These are phyloP conservation scores for Benincasa hispida DNA, from an alignment of 306 rosid species.

Conservation along the genomic window DNA sequence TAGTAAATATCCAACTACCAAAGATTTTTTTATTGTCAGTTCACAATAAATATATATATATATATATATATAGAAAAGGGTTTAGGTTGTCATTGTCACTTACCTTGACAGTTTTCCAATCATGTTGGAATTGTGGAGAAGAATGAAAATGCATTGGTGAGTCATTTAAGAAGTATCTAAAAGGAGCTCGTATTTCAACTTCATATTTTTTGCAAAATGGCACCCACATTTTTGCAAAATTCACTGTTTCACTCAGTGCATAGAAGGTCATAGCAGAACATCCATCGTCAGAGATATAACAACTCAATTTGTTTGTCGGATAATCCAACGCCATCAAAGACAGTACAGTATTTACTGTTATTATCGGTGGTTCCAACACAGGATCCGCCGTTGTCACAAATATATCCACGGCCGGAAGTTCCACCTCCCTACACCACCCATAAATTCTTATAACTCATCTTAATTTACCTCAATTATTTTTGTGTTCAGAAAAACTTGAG, in stretches of 20 bases:
- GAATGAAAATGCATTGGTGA: background rate
- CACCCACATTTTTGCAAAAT: conserved; percentile 52
- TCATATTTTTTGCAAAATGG: conserved; percentile 51
- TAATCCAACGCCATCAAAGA: conserved; percentile 65
- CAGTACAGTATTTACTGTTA: conserved; percentile 50
- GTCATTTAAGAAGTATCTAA: conserved; percentile 24
- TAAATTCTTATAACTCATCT: too few relatives aligned
- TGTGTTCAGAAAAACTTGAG: too few relatives aligned
- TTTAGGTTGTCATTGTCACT: background rate
- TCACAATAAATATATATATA: too few relatives aligned
- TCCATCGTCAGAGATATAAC: conserved; percentile 73
- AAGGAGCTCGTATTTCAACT: conserved; percentile 54
- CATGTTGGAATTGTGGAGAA: conserved; percentile 15
- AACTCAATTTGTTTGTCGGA: conserved; percentile 56
- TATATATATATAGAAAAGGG: too few relatives aligned
- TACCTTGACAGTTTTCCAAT: conserved; percentile 18
- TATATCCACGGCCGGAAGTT: conserved; percentile 56
- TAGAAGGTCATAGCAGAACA: conserved; percentile 38
- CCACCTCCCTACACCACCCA: background rate
- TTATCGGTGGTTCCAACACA: conserved; percentile 50
- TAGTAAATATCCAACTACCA: too few relatives aligned
- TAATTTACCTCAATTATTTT: too few relatives aligned
- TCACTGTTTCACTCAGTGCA: conserved; percentile 36
- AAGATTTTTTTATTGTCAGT: too few relatives aligned
- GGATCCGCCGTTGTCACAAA: conserved; percentile 73